Conservation (phyloP, 2,329 filamentous ascomycete species). For the Lecanicillium sp. region DNA sequence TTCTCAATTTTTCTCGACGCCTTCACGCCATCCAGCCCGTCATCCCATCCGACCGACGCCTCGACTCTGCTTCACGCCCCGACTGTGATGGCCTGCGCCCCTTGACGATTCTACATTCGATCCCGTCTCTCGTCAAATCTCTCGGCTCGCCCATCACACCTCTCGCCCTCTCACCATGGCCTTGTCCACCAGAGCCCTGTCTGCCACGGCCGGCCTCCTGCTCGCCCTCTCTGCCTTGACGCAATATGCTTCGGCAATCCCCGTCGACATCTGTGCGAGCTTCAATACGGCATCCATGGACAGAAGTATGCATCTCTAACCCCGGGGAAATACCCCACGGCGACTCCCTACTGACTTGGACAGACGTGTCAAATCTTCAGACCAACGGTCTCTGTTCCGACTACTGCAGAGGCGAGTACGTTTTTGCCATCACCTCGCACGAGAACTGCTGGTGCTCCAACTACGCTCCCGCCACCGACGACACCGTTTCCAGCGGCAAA, state of each 20-base stretch:
- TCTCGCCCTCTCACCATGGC: conserved; percentile 23
- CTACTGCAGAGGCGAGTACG: conserved; percentile 51
- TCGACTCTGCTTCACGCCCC: too few species aligned
- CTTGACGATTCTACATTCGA: not conserved
- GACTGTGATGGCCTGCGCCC: conserved; percentile 6
- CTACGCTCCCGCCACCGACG: conserved; percentile 48
- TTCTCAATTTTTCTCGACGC: too few species aligned
- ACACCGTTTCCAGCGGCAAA: conserved; percentile 32
- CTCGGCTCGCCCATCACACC: not conserved
- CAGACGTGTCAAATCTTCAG: conserved; percentile 6
- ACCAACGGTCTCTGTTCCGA: conserved; percentile 58
- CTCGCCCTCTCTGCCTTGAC: conserved; percentile 23
- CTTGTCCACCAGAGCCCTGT: conserved; percentile 17
- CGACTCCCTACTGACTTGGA: not conserved
- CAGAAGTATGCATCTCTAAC: conserved; percentile 24
- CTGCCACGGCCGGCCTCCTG: conserved; percentile 14
- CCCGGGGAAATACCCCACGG: not conserved
- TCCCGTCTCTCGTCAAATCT: not conserved
- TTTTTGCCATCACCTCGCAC: conserved; percentile 62
- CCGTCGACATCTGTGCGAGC: conserved; percentile 29
- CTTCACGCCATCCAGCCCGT: not conserved
- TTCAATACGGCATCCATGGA: conserved; percentile 30
- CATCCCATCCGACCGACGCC: not conserved
- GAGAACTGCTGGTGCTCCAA: conserved; percentile 71
- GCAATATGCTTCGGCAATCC: conserved; percentile 21